Conservation (phyloP, 352 stramenopile genomes). For the Phytopythium helicoides region DNA sequence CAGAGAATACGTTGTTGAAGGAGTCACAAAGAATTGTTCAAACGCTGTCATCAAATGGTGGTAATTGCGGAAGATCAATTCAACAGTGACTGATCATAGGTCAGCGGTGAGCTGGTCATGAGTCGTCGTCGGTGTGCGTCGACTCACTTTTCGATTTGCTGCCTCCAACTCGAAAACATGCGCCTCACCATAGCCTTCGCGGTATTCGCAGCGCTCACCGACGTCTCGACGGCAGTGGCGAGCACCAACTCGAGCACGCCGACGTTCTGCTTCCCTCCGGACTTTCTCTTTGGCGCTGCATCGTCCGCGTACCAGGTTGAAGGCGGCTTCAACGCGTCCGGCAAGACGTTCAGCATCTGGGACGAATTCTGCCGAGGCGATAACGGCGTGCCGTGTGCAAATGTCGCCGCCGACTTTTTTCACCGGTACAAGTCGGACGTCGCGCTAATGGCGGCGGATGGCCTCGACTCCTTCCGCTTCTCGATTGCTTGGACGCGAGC, state of each 20-base stretch:
- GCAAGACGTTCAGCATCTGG: slow-evolving; percentile 88
- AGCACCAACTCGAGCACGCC: slow-evolving; percentile 1
- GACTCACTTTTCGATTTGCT: no score
- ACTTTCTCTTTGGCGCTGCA: slow-evolving; percentile 87
- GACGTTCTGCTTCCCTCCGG: slow-evolving; percentile 46
- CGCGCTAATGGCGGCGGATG: slow-evolving; percentile 87
- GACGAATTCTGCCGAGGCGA: slow-evolving; percentile 88
- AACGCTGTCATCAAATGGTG: no score
- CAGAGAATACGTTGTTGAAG: no score
- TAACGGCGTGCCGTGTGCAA: slow-evolving; percentile 70
- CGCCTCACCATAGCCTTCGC: no score
- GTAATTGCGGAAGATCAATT: no score
- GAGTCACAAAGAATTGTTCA: no score
- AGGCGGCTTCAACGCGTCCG: slow-evolving; percentile 81
- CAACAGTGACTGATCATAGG: no score
- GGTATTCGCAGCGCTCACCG: no score
- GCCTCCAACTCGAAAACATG: no score
- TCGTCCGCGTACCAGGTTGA: slow-evolving; percentile 95
- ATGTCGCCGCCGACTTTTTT: slow-evolving; percentile 93
- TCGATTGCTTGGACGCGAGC: slow-evolving; percentile 89
- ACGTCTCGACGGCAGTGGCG: slow-evolving; percentile 2
- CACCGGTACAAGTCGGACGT: slow-evolving; percentile 90
- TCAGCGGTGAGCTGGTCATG: no score
- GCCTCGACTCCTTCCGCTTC: slow-evolving; percentile 89
- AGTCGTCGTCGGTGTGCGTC: no score